phyloP scores from a whole-genome alignment of 164 flowering plant genomes.

The Hamamelis virginiana region DNA sequence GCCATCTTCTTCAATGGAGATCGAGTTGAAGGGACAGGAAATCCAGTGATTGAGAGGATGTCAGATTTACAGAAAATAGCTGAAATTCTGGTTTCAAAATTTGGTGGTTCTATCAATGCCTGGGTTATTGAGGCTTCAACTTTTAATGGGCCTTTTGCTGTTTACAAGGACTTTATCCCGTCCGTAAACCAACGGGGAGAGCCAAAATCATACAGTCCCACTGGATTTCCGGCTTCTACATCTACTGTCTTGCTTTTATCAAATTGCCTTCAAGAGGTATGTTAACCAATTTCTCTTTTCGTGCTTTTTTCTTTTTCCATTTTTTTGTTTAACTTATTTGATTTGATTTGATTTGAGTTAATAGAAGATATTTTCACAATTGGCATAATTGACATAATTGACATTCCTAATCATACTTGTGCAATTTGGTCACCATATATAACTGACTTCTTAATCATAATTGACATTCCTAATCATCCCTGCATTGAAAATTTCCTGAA shows the following conservation, averaged over 20 bases:
- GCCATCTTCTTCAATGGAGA: conserved; percentile 88
- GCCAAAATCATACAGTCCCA: conserved; percentile 56
- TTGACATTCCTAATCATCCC: too few relatives aligned
- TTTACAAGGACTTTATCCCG: conserved; percentile 73
- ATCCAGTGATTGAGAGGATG: conserved; percentile 70
- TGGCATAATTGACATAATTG: too few relatives aligned
- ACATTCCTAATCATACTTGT: too few relatives aligned
- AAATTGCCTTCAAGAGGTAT: conserved; percentile 64
- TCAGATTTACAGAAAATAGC: conserved; percentile 57
- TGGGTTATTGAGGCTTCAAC: conserved; percentile 86
- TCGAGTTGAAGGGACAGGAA: conserved; percentile 67
- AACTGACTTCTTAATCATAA: too few relatives aligned
- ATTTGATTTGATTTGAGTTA: too few relatives aligned
- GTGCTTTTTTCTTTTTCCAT: not conserved
- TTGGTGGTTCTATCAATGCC: conserved; percentile 63
- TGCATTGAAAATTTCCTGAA: not conserved
- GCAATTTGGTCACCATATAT: too few relatives aligned
- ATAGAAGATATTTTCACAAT: too few relatives aligned
- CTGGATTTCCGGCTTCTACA: conserved; percentile 68
- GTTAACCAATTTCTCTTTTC: not conserved
- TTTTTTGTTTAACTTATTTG: not conserved
- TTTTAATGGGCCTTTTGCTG: conserved; percentile 82
- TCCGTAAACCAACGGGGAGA: conserved; percentile 70
- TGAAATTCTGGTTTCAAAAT: conserved; percentile 70
- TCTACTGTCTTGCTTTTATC: conserved; percentile 52